Percentiles rank a stretch among this genome's conserved stretches.
Evolutionary conservation across 2,329 filamentous ascomycete genomes (phyloP).

Genomic region (Ophiostoma perfectum): DNA sequence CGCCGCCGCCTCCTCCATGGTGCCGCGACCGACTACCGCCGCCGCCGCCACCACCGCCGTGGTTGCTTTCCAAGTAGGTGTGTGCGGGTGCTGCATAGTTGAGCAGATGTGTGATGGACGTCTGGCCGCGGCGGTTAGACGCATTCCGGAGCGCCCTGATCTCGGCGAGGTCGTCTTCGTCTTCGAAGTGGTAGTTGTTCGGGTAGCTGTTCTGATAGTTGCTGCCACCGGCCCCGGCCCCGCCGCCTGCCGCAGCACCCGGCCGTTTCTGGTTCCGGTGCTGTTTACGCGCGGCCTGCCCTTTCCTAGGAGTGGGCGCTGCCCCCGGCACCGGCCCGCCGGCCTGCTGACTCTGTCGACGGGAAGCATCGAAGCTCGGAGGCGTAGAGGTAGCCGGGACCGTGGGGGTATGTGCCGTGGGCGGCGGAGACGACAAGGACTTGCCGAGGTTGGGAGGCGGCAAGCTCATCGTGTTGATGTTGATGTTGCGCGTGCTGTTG

Average conservation of each 20-base stretch:
- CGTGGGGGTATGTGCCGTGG: conserved; percentile 39
- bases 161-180: conserved; percentile 86
- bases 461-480: conserved; percentile 31
- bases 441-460: conserved; percentile 44
- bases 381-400: conserved; percentile 45
- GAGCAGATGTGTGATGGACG: conserved; percentile 93
- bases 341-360: conserved; percentile 36
- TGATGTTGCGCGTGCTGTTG: neutral
- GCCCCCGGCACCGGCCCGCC: conserved; percentile 28
- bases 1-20: conserved; percentile 42
- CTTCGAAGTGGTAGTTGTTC: conserved; percentile 46
- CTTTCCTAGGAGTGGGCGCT: conserved; percentile 59
- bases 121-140: conserved; percentile 78
- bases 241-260: conserved; percentile 31
- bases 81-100: conserved; percentile 79
- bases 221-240: neutral
- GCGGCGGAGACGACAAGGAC: conserved; percentile 40
- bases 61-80: conserved; percentile 46
- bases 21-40: conserved; percentile 37
- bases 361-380: conserved; percentile 36
- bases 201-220: conserved; percentile 29
- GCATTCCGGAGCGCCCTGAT: conserved; percentile 55
- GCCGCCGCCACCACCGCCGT: conserved; percentile 40
- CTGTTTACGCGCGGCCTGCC: conserved; percentile 70
- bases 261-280: conserved; percentile 78